These are phyloP conservation scores for Salisapilia sapeloensis DNA, from an alignment of 352 stramenopile species.

Conservation along the genomic window DNA sequence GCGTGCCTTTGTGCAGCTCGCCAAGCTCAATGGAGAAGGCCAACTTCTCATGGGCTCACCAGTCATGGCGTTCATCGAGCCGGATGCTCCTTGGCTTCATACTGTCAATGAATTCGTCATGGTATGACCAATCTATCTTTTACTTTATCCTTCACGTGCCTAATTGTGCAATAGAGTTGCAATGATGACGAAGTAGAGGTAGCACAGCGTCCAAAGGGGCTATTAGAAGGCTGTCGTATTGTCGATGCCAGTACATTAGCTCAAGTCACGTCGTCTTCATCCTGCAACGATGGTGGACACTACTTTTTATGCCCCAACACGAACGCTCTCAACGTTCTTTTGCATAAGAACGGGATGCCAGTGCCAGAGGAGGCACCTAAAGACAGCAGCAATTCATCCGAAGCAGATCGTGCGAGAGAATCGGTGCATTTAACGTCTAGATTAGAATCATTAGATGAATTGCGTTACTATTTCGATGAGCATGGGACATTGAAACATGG, in stretches of 20 bases:
- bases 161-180: constrained; percentile 20
- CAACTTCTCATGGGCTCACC: constrained; percentile 15
- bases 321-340: constrained; percentile 12
- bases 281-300: constrained; percentile 53
- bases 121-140: too few species aligned
- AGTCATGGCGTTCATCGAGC: constrained; percentile 44
- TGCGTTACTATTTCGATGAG: constrained; percentile 67
- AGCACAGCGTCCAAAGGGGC: constrained; percentile 24
- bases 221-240: constrained; percentile 36
- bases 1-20: constrained; percentile 60
- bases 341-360: constrained; percentile 27
- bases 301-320: constrained; percentile 41
- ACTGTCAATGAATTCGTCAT: constrained; percentile 74
- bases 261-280: constrained; percentile 11
- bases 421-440: constrained; percentile 41
- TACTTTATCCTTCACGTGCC: neutral
- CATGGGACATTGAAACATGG: constrained; percentile 46
- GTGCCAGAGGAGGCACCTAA: constrained; percentile 8
- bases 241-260: constrained; percentile 31
- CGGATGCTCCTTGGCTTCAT: constrained; percentile 32
- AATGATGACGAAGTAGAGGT: constrained; percentile 62
- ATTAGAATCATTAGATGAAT: constrained; percentile 56
- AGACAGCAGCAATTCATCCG: constrained; percentile 5
- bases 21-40: constrained; percentile 8
- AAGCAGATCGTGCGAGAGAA: constrained; percentile 6